Percentiles rank a stretch among this genome's conserved stretches.
phyloP scores from a whole-genome alignment of 2,329 filamentous ascomycete species.

The Aspergillus eucalypticola region DNA sequence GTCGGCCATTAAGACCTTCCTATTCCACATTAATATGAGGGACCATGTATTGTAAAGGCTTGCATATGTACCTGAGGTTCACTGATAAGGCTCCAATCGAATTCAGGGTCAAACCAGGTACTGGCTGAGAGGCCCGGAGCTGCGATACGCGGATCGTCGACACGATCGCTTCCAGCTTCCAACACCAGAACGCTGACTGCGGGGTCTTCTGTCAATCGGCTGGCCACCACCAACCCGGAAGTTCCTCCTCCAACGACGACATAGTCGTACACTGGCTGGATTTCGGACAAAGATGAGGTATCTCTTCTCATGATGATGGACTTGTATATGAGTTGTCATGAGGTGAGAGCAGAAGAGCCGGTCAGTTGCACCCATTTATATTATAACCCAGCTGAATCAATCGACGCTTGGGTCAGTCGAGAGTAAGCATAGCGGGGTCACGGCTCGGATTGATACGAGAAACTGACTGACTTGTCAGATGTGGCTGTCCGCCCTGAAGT shows the following conservation, averaged over 20 bases:
- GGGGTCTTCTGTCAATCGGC: conserved; percentile 28
- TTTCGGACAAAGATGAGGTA: background rate
- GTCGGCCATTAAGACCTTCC: conserved; percentile 38
- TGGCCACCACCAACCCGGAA: conserved; percentile 29
- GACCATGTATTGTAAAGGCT: no score
- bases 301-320: background rate
- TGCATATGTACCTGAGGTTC: background rate
- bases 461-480: no score
- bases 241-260: conserved; percentile 32
- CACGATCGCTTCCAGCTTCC: conserved; percentile 25
- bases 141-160: conserved; percentile 18
- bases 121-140: conserved; percentile 13
- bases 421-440: no score
- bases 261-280: conserved; percentile 22
- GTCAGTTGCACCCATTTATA: no score
- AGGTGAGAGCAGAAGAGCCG: background rate
- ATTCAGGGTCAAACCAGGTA: background rate
- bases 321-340: background rate
- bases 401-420: no score
- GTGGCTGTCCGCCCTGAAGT: no score
- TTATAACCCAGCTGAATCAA: no score
- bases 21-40: background rate
- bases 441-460: no score
- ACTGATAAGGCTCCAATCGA: background rate
- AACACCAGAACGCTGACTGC: conserved; percentile 24